Percentiles rank a stretch among this genome's conserved stretches.
Evolutionary conservation across 2,329 filamentous ascomycete species (phyloP).

Genomic region (Atkinsonella texensis): DNA sequence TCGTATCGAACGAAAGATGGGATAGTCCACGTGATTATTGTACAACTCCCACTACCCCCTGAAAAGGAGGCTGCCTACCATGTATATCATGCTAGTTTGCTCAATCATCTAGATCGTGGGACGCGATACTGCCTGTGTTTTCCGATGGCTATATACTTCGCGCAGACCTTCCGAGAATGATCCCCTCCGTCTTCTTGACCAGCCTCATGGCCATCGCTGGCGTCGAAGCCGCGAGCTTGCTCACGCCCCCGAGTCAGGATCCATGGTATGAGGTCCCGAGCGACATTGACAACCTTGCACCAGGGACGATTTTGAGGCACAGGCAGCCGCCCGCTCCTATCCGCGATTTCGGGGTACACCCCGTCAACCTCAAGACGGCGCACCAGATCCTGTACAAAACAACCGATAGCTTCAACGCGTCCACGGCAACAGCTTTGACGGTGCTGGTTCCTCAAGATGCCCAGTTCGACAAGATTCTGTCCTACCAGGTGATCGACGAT

Average conservation of each 20-base stretch:
- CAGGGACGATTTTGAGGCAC: not conserved
- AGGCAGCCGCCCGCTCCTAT: not conserved
- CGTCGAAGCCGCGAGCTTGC: not conserved
- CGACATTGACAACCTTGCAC: not conserved
- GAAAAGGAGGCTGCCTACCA: too few species aligned
- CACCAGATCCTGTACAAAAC: constrained; percentile 28
- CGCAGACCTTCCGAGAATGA: not conserved
- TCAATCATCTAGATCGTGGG: too few species aligned
- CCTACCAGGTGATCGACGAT: constrained; percentile 30
- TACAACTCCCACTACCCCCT: too few species aligned
- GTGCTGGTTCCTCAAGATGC: constrained; percentile 24
- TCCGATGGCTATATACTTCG: too few species aligned
- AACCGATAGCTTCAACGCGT: constrained; percentile 20
- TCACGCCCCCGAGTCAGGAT: not conserved
- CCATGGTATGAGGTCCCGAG: not conserved
- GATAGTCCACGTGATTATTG: too few species aligned
- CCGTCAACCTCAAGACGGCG: constrained; percentile 9
- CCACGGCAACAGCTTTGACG: constrained; percentile 25
- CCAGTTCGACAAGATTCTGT: constrained; percentile 20
- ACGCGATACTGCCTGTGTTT: too few species aligned
- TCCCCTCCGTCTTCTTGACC: not conserved
- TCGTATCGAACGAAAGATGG: too few species aligned
- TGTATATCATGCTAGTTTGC: too few species aligned
- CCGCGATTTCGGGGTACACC: not conserved
- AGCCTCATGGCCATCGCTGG: not conserved